Evolutionary conservation across 2,329 filamentous ascomycete species (phyloP).

Genomic region (Incumbomyces lentus): DNA sequence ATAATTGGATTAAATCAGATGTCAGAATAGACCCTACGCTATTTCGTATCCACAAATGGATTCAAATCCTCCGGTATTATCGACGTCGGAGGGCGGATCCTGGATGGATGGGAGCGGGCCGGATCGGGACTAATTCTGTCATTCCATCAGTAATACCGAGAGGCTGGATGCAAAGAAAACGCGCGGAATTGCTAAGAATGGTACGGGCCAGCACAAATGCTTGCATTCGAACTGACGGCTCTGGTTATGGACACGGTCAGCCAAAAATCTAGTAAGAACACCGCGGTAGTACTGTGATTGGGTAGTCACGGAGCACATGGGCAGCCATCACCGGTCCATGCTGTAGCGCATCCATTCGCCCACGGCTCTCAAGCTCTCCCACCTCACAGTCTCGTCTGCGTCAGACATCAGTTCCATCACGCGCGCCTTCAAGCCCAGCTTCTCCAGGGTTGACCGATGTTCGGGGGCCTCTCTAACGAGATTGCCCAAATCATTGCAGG

Average conservation of each 20-base stretch:
- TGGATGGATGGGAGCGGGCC: no score
- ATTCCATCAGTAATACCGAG: no score
- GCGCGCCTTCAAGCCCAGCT: constrained; percentile 69
- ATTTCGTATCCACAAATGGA: no score
- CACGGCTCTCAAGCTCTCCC: constrained; percentile 82
- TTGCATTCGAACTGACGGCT: no score
- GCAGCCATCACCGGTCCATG: constrained; percentile 39
- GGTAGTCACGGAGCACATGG: not conserved
- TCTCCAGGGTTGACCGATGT: constrained; percentile 68
- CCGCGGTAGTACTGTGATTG: no score
- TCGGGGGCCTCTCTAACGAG: constrained; percentile 85
- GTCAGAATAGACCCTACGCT: no score
- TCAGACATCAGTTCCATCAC: constrained; percentile 94
- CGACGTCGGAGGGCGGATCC: no score
- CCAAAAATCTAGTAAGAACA: not conserved
- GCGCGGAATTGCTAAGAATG: no score
- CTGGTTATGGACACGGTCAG: not conserved
- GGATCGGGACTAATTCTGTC: no score
- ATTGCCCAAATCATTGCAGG: constrained; percentile 82
- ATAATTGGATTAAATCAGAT: no score
- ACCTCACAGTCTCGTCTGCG: constrained; percentile 75
- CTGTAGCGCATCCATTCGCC: constrained; percentile 67
- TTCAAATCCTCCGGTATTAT: no score
- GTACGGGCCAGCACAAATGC: no score
- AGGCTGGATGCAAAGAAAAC: not conserved